Percentiles rank a stretch among this genome's conserved stretches.
phyloP scores from a whole-genome alignment of 441 rosid species.

The Gossypium gossypioides region DNA sequence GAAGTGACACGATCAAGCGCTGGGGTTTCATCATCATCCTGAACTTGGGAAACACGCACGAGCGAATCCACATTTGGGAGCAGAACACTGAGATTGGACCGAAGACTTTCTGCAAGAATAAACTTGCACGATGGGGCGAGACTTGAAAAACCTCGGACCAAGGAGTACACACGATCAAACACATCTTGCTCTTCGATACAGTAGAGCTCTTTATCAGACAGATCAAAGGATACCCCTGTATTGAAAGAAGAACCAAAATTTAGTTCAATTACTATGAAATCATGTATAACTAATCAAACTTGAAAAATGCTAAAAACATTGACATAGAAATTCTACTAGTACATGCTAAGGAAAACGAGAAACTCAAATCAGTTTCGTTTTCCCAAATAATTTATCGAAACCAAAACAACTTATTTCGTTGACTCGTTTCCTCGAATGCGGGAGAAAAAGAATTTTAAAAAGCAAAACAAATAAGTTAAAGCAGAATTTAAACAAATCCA shows the following conservation, averaged over 20 bases:
- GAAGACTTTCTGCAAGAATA: constrained; percentile 67
- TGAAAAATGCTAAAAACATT: not conserved
- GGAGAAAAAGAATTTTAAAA: not conserved
- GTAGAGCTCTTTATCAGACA: constrained; percentile 80
- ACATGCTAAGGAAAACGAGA: not conserved
- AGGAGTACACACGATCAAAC: constrained; percentile 76
- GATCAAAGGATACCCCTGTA: constrained; percentile 75
- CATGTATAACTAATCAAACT: not conserved
- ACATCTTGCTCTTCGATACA: constrained; percentile 85
- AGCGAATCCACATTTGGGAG: constrained; percentile 87
- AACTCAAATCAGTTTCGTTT: not conserved
- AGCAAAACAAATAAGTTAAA: not conserved
- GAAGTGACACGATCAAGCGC: constrained; percentile 56
- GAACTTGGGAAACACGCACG: constrained; percentile 44
- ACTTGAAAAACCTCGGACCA: constrained; percentile 39
- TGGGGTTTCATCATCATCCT: constrained; percentile 35
- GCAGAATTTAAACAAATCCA: not conserved
- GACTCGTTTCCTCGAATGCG: not conserved
- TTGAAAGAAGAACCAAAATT: not conserved
- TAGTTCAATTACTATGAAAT: not conserved
- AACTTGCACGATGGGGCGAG: constrained; percentile 57
- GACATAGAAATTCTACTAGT: not conserved
- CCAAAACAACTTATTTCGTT: not conserved
- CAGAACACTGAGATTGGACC: constrained; percentile 86
- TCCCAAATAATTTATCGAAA: not conserved